Evolutionary conservation across 192 early-diverging fungal genomes (phyloP), one percentile per base, ranked within the genome.

Genomic region (Backusella mclennaniae): DNA sequence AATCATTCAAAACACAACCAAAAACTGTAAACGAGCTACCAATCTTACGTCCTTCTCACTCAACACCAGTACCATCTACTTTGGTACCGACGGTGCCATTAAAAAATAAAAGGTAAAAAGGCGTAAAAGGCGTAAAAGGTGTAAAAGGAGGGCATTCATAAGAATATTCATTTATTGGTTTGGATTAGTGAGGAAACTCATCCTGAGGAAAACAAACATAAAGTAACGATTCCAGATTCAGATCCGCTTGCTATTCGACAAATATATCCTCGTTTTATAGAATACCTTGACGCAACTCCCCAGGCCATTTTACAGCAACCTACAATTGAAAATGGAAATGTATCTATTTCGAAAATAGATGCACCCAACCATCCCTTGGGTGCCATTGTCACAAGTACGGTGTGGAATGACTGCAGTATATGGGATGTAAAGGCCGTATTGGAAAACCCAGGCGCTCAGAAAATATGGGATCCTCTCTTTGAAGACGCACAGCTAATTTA

Each of bases 341-440:
- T 82, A 0, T 74, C 80, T 19, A 74, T 84, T 0, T 76, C 74
- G 4, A 82, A 81, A 3, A 44, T 82, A 15, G 83, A 84, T 23
- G 69, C 71, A 1, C 83, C 84, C 8, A 81, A 75, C 6, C 83
- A 86, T 71, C 75, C 79, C 2, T 73, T 79, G 0, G 85, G 81
- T 8, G 84, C 76, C 63, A 69, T 84, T 53, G 73, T 79, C 23
- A 79, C 81, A 35, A 82, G 85, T 35, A 74, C 84, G 38, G 35
- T 77, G 1, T 87, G 84, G 77, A 72, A 83, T 8, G 44, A 78
- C 19, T 87, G 83, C 35, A 78, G 81, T 36, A 83, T 87, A 44
- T 87, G 86, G 86, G 86, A 87, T 67, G 76, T 83, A 19, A 87
- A 87, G 67, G 82, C 86, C 0, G 81, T 79, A 8, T 19, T 87